phyloP scores from a whole-genome alignment of 345 rosid genomes.

The Moricandia arvensis region DNA sequence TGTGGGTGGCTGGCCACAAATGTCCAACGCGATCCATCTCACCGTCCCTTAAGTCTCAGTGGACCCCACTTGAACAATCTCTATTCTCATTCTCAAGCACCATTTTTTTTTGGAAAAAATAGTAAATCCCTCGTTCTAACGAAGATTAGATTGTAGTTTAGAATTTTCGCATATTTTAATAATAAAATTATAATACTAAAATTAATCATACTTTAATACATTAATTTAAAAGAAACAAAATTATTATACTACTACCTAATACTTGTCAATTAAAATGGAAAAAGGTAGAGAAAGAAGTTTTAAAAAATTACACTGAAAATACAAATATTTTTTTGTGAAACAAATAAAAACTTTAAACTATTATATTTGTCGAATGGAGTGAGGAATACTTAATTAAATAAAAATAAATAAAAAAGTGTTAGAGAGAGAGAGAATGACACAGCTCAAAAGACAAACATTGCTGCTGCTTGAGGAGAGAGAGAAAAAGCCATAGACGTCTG shows the following conservation, averaged over 20 bases:
- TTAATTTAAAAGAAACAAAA: no score
- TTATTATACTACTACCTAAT: no score
- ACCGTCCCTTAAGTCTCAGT: slow-evolving; percentile 19
- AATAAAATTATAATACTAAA: no score
- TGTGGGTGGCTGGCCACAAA: slow-evolving; percentile 40
- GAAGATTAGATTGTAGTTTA: no score
- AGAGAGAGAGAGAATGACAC: slow-evolving; percentile 29
- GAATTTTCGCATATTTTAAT: no score
- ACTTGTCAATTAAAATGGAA: no score
- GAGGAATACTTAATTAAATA: no score
- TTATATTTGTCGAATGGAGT: no score
- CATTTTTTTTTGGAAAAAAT: not conserved
- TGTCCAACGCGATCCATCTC: slow-evolving; percentile 40
- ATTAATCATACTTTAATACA: no score
- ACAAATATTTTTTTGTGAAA: not conserved
- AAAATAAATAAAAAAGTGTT: slow-evolving; percentile 3
- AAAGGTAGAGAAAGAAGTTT: no score
- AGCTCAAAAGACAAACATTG: slow-evolving; percentile 38
- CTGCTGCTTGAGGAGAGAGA: slow-evolving; percentile 27
- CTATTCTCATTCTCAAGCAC: slow-evolving; percentile 29
- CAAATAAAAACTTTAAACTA: not conserved
- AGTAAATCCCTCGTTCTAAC: no score
- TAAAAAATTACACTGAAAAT: no score
- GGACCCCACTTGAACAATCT: slow-evolving; percentile 40
- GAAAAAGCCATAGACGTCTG: slow-evolving; percentile 41